Evolutionary conservation across 2,329 filamentous ascomycete species (phyloP).

Genomic region (Arachnomyces sp.): DNA sequence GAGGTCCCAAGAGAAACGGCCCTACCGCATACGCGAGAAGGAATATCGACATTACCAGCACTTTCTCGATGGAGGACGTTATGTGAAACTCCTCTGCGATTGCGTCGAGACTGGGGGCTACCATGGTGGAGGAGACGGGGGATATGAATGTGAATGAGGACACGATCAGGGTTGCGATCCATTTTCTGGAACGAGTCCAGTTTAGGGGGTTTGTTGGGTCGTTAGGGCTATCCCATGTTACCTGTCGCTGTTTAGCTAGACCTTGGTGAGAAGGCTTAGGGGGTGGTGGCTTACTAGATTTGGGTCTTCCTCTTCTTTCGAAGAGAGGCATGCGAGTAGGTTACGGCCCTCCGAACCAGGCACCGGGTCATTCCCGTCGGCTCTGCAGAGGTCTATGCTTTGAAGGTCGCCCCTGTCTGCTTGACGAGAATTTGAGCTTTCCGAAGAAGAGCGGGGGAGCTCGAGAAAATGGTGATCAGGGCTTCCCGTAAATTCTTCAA

Average conservation of each 20-base stretch:
- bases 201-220: constrained; percentile 43
- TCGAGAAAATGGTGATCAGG: no score
- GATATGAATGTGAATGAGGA: constrained; percentile 54
- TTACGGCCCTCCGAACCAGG: no score
- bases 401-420: no score
- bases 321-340: no score
- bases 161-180: constrained; percentile 48
- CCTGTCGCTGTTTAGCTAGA: constrained; percentile 17
- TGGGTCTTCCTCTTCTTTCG: constrained; percentile 2
- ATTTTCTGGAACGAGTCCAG: constrained; percentile 50
- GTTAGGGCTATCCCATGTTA: constrained; percentile 46
- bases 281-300: constrained; percentile 1
- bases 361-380: no score
- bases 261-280: background rate
- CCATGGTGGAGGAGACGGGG: constrained; percentile 56
- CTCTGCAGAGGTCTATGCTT: no score
- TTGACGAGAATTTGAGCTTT: no score
- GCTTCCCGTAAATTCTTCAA: no score
- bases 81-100: constrained; percentile 51
- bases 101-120: constrained; percentile 42
- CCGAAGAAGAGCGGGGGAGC: no score
- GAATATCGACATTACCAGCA: constrained; percentile 49
- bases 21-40: constrained; percentile 47
- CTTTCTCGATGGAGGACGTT: constrained; percentile 32
- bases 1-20: constrained; percentile 43